Conservation (phyloP, 805 yeast species). For the Myxozyma geophila region DNA sequence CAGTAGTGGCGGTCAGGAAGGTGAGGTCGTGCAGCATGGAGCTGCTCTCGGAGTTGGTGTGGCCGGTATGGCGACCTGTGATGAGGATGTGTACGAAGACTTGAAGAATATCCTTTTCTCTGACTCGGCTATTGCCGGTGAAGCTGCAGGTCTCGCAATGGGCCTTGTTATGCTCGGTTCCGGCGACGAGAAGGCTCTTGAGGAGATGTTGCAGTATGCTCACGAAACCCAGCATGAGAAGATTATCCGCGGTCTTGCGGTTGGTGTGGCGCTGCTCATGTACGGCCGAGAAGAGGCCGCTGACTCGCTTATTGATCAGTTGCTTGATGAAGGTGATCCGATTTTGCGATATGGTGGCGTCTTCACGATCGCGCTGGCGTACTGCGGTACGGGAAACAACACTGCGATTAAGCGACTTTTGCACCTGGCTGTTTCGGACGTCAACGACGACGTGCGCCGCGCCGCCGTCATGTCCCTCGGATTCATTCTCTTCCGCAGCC, state of each 20-base stretch:
- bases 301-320: slow-evolving; percentile 64
- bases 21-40: slow-evolving; percentile 90
- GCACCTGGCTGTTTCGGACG: slow-evolving; percentile 95
- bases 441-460: slow-evolving; percentile 94
- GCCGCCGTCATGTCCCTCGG: slow-evolving; percentile 93
- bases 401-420: slow-evolving; percentile 81
- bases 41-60: slow-evolving; percentile 95
- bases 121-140: slow-evolving; percentile 93
- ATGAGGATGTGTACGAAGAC: slow-evolving; percentile 74
- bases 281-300: slow-evolving; percentile 87
- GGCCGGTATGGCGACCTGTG: slow-evolving; percentile 92
- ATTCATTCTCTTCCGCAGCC: slow-evolving; percentile 85
- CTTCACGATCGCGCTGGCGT: slow-evolving; percentile 90
- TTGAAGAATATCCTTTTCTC: slow-evolving; percentile 81
- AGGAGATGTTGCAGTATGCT: slow-evolving; percentile 88
- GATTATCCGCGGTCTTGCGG: slow-evolving; percentile 88
- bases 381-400: slow-evolving; percentile 94
- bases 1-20: slow-evolving; percentile 52
- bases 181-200: slow-evolving; percentile 66
- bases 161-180: slow-evolving; percentile 95
- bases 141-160: slow-evolving; percentile 95
- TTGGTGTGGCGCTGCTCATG: slow-evolving; percentile 84
- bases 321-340: slow-evolving; percentile 76
- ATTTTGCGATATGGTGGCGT: slow-evolving; percentile 95
- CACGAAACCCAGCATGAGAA: slow-evolving; percentile 95